Base-by-base conservation (phyloP, 139 green algal species). In the Eudorina sp. region DNA sequence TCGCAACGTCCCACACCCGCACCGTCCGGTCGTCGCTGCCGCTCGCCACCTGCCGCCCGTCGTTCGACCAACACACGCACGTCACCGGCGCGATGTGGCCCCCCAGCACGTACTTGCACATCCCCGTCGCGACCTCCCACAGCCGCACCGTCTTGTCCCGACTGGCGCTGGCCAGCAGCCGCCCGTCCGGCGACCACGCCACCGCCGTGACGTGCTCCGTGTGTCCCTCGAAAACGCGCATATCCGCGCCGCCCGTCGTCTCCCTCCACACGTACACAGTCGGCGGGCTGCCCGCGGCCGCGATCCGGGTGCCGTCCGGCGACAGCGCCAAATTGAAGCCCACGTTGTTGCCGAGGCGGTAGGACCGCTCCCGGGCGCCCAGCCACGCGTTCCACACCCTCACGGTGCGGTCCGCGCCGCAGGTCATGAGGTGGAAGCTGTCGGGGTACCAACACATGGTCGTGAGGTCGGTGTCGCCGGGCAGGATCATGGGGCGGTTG, bases 321-420 rank as follows among this genome's bases (percentile, higher is more conserved):
- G 62, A 72, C 31, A 72, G 62, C 21, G 6, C 4, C 62, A 72
- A 11, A 29, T 19, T 72, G 27, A 34, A 16, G 62, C 62, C 62
- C 62, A 72, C 62, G 16, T 72, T 34, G 62, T 34, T 34, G 4
- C 21, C 27, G 11, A 72, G 2, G 2, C 23, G 19, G 16, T 40
- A 16, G 27, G 16, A 34, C 21, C 62, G 62, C 62, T 72, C 62
- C 16, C 62, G 62, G 27, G 62, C 62, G 27, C 62, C 62, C 62
- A 72, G 62, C 62, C 62, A 76, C 34, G 38, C 8, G 68, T 48
- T 76, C 68, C 68, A 76, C 38, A 76, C 68, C 36, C 68, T 31
- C 4, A 76, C 31, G 2, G 68, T 51, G 68, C 31, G 68, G 68
- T 76, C 68, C 1, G 16, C 21, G 31, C 68, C 48, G 36, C 36